Conservation (phyloP, 768 basidiomycete genomes). For the Tylopilus felleus region DNA sequence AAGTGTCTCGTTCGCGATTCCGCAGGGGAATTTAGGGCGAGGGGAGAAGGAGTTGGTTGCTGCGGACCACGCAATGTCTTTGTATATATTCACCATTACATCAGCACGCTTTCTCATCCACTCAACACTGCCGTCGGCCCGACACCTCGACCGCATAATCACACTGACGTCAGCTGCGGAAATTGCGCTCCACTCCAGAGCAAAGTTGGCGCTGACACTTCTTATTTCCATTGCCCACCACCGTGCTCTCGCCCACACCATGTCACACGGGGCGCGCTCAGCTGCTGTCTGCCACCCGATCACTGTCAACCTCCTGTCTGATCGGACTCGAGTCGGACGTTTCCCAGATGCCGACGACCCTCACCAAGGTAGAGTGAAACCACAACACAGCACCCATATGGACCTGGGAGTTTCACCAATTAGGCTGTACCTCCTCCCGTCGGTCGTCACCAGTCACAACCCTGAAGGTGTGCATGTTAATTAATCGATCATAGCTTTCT, state of each 20-base stretch:
- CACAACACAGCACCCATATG: background rate
- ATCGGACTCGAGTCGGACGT: conserved; percentile 18
- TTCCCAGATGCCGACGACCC: background rate
- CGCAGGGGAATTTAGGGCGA: conserved; percentile 4
- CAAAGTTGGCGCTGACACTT: no score
- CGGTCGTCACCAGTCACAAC: background rate
- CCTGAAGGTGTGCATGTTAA: background rate
- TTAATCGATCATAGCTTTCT: background rate
- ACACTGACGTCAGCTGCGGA: conserved; percentile 24
- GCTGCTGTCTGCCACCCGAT: conserved; percentile 23
- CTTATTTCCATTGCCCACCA: background rate
- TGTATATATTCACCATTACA: conserved; percentile 36
- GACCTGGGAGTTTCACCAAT: background rate
- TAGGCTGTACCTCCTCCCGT: background rate
- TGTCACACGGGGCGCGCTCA: conserved; percentile 16
- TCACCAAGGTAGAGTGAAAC: background rate
- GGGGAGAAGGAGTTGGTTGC: conserved; percentile 15
- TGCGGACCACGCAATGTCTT: conserved; percentile 34
- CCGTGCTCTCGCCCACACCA: conserved; percentile 1
- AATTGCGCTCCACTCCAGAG: no score
- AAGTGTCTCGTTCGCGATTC: conserved; percentile 11
- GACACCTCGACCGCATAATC: conserved; percentile 11
- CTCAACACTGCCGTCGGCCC: conserved; percentile 29
- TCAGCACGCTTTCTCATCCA: conserved; percentile 31
- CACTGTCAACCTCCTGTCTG: conserved; percentile 16